Conservation (phyloP, 179 eudicot genomes). For the Beta lomatogona region DNA sequence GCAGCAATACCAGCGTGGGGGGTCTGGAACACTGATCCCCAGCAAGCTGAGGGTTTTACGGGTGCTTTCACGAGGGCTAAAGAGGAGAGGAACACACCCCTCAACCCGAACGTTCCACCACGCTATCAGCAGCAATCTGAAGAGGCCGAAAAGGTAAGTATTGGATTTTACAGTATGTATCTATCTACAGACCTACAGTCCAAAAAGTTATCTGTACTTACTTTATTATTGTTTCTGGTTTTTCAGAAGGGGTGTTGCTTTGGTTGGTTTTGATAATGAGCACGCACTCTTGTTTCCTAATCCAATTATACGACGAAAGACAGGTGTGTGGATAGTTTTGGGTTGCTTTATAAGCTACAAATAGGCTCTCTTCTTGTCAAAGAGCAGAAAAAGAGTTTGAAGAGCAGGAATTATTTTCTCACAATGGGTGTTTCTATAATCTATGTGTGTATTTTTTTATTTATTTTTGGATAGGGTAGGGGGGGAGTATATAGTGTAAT, state of each 20-base stretch:
- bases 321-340: conserved; percentile 9
- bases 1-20: conserved; percentile 44
- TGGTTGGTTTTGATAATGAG: conserved; percentile 15
- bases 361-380: background rate
- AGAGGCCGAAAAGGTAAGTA: conserved; percentile 21
- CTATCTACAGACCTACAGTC: background rate
- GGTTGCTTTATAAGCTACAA: conserved; percentile 6
- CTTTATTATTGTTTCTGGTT: background rate
- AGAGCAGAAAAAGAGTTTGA: background rate
- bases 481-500: background rate
- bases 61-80: conserved; percentile 34
- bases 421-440: background rate
- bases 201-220: background rate
- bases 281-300: background rate
- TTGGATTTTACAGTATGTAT: background rate
- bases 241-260: conserved; percentile 37
- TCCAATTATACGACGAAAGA: conserved; percentile 17
- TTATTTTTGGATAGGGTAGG: background rate
- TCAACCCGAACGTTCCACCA: conserved; percentile 8
- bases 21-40: conserved; percentile 42
- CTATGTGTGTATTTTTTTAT: background rate
- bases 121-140: conserved; percentile 22
- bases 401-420: conserved; percentile 7
- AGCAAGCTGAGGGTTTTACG: conserved; percentile 42
- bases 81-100: conserved; percentile 37